Conservation (phyloP, 768 basidiomycete genomes). For the Ephemerocybe angulata region DNA sequence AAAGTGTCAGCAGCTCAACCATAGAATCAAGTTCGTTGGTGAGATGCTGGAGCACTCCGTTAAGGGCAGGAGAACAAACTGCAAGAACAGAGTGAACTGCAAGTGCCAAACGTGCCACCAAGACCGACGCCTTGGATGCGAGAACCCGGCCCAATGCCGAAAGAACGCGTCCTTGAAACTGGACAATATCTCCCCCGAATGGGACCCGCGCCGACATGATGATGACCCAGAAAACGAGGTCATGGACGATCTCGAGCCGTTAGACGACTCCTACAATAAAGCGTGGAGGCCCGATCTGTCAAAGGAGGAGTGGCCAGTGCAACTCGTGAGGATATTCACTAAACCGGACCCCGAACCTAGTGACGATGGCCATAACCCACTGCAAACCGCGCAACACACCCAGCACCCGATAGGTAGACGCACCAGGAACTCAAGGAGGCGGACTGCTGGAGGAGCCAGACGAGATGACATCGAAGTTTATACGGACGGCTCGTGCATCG, state of each 20-base stretch:
- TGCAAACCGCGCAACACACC: no score
- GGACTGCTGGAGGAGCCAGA: constrained; percentile 21
- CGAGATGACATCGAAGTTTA: constrained; percentile 10
- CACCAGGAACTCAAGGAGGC: background rate
- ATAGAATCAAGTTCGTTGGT: background rate
- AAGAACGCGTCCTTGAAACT: background rate
- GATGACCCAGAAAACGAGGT: background rate
- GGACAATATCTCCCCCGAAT: background rate
- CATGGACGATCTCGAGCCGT: no score
- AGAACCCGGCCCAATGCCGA: background rate
- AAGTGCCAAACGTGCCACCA: background rate
- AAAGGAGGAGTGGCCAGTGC: background rate
- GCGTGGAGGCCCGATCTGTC: background rate
- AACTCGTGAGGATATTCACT: background rate
- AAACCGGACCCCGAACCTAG: no score
- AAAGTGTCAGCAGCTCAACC: background rate
- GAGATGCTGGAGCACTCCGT: background rate
- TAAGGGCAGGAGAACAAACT: background rate
- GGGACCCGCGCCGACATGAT: background rate
- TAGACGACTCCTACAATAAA: background rate
- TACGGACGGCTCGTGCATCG: constrained; percentile 9
- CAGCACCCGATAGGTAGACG: background rate
- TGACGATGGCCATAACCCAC: no score
- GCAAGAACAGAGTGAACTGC: background rate
- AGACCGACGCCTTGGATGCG: background rate